Percentiles rank a stretch among this genome's conserved stretches.
These are phyloP conservation scores for Aspergillus glaucus DNA, from an alignment of 2,329 filamentous ascomycete genomes.

Conservation along the genomic window DNA sequence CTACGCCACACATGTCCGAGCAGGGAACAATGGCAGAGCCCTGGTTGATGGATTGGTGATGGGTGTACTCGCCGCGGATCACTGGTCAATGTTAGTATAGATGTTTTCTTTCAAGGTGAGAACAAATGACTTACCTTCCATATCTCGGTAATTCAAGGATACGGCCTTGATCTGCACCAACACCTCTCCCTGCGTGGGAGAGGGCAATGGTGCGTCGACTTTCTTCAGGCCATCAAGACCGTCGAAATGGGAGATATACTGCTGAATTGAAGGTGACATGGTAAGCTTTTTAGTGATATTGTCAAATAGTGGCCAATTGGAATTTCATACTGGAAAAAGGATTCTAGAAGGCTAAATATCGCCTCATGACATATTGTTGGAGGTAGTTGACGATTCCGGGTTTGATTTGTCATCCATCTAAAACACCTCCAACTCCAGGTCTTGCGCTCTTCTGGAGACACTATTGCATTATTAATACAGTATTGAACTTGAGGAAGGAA, in stretches of 20 bases:
- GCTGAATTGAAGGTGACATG: conserved; percentile 19
- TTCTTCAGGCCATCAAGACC: conserved; percentile 50
- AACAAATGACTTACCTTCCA: conserved; percentile 23
- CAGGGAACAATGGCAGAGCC: conserved; percentile 52
- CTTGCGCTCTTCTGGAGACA: no score
- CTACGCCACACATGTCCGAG: conserved; percentile 63
- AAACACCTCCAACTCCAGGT: no score
- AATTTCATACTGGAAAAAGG: no score
- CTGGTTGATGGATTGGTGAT: conserved; percentile 51
- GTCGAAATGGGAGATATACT: conserved; percentile 52
- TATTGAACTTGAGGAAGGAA: no score
- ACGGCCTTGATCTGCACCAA: conserved; percentile 48
- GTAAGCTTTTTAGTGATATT: no score
- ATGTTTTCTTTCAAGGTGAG: neutral
- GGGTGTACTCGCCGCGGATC: conserved; percentile 54
- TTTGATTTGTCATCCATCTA: no score
- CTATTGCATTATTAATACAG: no score
- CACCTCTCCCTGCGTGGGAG: conserved; percentile 47
- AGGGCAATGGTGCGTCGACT: conserved; percentile 41
- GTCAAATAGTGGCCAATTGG: no score
- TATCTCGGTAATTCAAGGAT: conserved; percentile 50
- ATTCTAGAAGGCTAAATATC: no score
- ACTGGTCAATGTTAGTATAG: conserved; percentile 33
- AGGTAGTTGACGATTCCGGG: no score
- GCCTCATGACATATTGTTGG: no score